Evolutionary conservation across 2,329 filamentous ascomycete species (phyloP).

Genomic region (Alternaria triticimaculans): DNA sequence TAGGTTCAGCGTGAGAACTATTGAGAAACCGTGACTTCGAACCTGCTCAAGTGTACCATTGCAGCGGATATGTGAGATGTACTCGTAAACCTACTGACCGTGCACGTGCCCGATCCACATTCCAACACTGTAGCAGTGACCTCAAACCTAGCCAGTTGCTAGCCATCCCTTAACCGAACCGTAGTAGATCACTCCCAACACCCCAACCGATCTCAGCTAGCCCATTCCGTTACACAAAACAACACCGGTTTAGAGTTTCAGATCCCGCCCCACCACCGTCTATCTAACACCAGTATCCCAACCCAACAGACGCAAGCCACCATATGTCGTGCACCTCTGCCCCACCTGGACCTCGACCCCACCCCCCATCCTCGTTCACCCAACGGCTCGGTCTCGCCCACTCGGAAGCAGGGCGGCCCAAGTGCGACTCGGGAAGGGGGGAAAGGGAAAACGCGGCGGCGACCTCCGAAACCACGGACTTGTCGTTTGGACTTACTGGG

Average conservation of each 20-base stretch:
- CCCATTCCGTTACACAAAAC: background rate
- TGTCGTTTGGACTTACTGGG: background rate
- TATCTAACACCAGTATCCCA: background rate
- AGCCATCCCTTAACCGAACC: background rate
- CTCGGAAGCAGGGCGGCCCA: slow-evolving; percentile 7
- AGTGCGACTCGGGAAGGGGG: background rate
- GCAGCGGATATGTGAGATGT: background rate
- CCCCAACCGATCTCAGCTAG: background rate
- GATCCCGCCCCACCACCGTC: background rate
- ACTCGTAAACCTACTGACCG: background rate
- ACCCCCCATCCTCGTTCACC: no score
- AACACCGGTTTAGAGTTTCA: slow-evolving; percentile 1
- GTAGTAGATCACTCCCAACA: background rate
- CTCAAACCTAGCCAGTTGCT: background rate
- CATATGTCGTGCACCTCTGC: background rate
- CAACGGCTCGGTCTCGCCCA: background rate
- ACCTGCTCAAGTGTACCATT: background rate
- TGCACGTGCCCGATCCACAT: background rate
- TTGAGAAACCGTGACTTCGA: background rate
- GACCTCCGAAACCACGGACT: background rate
- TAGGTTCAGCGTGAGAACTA: background rate
- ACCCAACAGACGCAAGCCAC: background rate
- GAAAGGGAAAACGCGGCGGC: background rate
- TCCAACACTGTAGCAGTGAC: background rate
- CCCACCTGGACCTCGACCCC: no score